Evolutionary conservation across 2,329 filamentous ascomycete genomes (phyloP), one percentile per base, ranked within the genome.

Genomic region (Endothia cerciana): DNA sequence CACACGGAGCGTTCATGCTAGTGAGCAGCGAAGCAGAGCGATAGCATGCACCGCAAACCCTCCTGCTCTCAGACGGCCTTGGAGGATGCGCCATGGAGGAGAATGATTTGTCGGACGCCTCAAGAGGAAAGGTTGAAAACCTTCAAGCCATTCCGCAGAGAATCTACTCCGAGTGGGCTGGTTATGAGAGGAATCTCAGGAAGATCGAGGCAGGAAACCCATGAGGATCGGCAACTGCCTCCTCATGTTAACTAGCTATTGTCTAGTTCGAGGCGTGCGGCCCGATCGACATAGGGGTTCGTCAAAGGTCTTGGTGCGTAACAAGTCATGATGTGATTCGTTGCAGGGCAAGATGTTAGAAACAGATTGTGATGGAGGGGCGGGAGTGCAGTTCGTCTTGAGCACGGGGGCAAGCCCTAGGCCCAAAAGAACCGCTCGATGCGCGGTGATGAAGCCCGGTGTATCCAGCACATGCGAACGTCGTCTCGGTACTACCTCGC

Each of bases 381-480:
- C 57, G 57, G 57, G 38, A 59, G 57, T 43, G 57, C 4, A 59
- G 55, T 25, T 58, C n/a, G 36, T 58, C 55, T 41, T 28, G 36
- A 36, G 36, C 55, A 58, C n/a, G 36, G 55, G n/a, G 36, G 28
- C 55, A 40, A 58, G 15, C 28, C n/a, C 33, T 40, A 40, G 38
- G 36, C 33, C 36, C n/a, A 28, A 10, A 58, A 36, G 55, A 36
- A 25, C 36, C 11, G 55, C 55, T 28, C 28, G 55, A 38, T 58
- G 53, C 53, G 38, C 10, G 33, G 53, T 38, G 36, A 57, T 22
- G 30, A 57, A 57, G 53, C 36, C 15, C 38, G 53, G 22, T 57
- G n/a, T 19, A 33, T 47, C 15, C 58, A 60, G 43, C 28, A 25
- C 47, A 62, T 62, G 60, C 60, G 22, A 55, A 56, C 36, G 33